Evolutionary conservation across 768 basidiomycete genomes (phyloP).

Genomic region (Kwoniella botswanensis): DNA sequence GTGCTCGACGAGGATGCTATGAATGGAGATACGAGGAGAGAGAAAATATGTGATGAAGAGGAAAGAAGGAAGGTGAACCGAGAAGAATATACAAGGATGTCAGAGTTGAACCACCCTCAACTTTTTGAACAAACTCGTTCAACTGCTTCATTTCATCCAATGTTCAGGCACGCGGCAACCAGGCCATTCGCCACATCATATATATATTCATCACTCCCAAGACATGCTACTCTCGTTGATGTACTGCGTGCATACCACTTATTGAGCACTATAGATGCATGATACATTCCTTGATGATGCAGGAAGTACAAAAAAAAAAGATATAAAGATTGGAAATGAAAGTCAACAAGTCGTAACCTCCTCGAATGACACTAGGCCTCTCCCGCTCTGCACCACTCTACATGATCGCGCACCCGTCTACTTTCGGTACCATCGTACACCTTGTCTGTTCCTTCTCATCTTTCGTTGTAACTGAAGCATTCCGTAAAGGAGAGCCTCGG

Average conservation of each 20-base stretch:
- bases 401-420: constrained; percentile 25
- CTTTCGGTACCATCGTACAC: constrained; percentile 75
- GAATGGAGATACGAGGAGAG: no score
- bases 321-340: background rate
- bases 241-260: no score
- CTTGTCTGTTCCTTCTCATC: constrained; percentile 86
- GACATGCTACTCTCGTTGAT: no score
- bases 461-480: constrained; percentile 97
- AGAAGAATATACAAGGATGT: background rate
- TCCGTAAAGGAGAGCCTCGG: constrained; percentile 87
- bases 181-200: constrained; percentile 6
- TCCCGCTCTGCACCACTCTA: no score
- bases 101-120: background rate
- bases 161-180: background rate
- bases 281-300: constrained; percentile 1
- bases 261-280: constrained; percentile 2
- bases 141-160: background rate
- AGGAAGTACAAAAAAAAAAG: constrained; percentile 1
- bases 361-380: background rate
- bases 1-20: background rate
- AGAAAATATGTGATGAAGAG: no score
- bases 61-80: no score
- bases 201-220: background rate
- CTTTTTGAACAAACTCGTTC: background rate
- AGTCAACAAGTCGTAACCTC: background rate